Evolutionary conservation across 2,329 filamentous ascomycete species (phyloP), one percentile per base, ranked within the genome.

Genomic region (Exophiala aquamarina): DNA sequence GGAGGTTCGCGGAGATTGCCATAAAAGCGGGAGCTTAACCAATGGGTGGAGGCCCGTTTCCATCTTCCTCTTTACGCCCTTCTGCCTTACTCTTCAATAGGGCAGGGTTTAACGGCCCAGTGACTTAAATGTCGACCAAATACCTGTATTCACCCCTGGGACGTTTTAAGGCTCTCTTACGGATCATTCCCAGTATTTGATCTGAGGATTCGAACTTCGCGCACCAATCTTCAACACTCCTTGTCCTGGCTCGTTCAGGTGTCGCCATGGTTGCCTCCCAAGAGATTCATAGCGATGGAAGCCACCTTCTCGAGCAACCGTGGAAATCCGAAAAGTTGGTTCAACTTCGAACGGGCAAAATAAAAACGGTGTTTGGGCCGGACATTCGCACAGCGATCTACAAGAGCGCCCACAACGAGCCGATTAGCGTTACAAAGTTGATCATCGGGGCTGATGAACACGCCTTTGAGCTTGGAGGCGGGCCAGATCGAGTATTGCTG

Each of bases 381-480:
- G 33, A 44, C 11, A 33, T 48, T 3, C 26, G 29, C 11, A 48
- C 44, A 15, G 49, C 44, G 5, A 52, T 52, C 23, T 48, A 47
- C 34, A 52, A 52, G 33, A 48, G 41, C 15, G 33, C 38, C 14
- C 38, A 44, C 29, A 29, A 38, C 13, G 48, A 37, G 2, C 38
- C 39, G 11, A 29, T 51, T 14, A 37, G 21, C 10, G 49, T 52
- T 26, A 44, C 34, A 10, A 44, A 38, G 23, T 26, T 74, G 2
- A 82, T 82, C 0, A 72, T 84, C 11, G 71, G 76, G 13, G 74
- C 67, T 4, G 83, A 86, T 50, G 79, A 84, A 58, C 82, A 85
- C 47, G 80, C 83, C 43, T 75, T 72, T 19, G 77, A 74, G 1
- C 79, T 81, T 42, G 83, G 86, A 49, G 81, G 81, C 5, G 81